Evolutionary conservation across 2,329 filamentous ascomycete species (phyloP).

Genomic region (Fusarium neocosmosporiellum): DNA sequence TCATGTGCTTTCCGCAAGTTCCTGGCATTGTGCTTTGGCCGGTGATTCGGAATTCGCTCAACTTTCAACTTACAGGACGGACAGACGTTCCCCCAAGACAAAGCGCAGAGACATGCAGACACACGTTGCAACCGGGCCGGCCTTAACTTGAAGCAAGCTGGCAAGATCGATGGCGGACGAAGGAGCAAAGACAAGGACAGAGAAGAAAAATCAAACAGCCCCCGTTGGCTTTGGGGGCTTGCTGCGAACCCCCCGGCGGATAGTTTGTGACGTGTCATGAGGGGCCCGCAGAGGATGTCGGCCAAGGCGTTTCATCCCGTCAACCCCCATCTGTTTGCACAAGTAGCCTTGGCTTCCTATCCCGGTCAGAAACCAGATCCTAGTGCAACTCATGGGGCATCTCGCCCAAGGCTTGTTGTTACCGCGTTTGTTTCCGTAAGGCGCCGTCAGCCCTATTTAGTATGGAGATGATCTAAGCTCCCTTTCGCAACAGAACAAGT

Average conservation of each 20-base stretch:
- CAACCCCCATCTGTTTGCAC: slow-evolving; percentile 38
- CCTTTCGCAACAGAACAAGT: neutral
- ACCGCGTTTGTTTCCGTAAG: slow-evolving; percentile 16
- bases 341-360: slow-evolving; percentile 30
- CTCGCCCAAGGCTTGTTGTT: slow-evolving; percentile 9
- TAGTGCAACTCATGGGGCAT: slow-evolving; percentile 18
- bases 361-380: slow-evolving; percentile 35
- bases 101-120: slow-evolving; percentile 2
- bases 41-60: neutral
- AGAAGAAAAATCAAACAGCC: slow-evolving; percentile 7
- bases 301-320: slow-evolving; percentile 44
- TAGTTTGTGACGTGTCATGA: slow-evolving; percentile 45
- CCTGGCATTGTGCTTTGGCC: neutral
- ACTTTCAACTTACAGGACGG: neutral
- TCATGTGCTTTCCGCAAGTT: neutral
- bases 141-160: slow-evolving; percentile 7
- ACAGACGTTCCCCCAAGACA: neutral
- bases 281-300: slow-evolving; percentile 37
- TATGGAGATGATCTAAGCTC: slow-evolving; percentile 15
- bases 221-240: slow-evolving; percentile 23
- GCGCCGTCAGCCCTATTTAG: slow-evolving; percentile 25
- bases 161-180: slow-evolving; percentile 3
- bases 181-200: neutral
- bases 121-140: slow-evolving; percentile 14
- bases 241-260: slow-evolving; percentile 37